Conservation (phyloP, 805 yeast species). For the Pichia thaimueangensis region DNA sequence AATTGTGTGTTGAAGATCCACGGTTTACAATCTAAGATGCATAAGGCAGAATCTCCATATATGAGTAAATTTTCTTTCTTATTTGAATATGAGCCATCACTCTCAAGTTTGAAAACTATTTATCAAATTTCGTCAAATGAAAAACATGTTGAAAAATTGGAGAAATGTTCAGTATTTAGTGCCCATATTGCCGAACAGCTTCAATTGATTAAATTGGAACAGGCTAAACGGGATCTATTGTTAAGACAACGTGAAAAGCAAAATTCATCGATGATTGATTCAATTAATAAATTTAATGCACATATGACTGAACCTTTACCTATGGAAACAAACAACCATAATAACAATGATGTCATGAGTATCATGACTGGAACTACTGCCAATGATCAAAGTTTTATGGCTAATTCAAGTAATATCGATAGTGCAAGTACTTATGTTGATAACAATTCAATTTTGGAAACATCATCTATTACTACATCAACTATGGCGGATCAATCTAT, state of each 20-base stretch:
- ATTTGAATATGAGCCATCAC: constrained; percentile 41
- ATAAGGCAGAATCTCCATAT: constrained; percentile 13
- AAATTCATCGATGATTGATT: neutral
- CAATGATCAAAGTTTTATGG: neutral
- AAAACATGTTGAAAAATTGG: constrained; percentile 31
- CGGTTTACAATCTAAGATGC: constrained; percentile 36
- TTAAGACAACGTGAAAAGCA: constrained; percentile 24
- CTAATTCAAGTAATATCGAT: neutral
- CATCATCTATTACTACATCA: constrained; percentile 3
- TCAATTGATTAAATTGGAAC: constrained; percentile 48
- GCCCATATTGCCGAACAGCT: constrained; percentile 42
- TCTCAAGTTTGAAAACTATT: constrained; percentile 31
- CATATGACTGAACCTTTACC: neutral
- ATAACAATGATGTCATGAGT: neutral
- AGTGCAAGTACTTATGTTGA: constrained; percentile 4
- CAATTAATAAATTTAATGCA: neutral
- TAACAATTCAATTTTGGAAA: neutral
- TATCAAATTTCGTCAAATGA: constrained; percentile 30
- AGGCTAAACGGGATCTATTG: constrained; percentile 22
- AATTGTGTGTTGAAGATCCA: constrained; percentile 52
- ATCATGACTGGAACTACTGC: neutral
- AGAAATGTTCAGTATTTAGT: constrained; percentile 34
- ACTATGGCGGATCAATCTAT: constrained; percentile 5
- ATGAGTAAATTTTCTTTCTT: constrained; percentile 48
- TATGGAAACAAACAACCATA: no score